Evolutionary conservation across 495 filamentous ascomycete genomes (phyloP).

Genomic region (Saxophila tyrrhenica): DNA sequence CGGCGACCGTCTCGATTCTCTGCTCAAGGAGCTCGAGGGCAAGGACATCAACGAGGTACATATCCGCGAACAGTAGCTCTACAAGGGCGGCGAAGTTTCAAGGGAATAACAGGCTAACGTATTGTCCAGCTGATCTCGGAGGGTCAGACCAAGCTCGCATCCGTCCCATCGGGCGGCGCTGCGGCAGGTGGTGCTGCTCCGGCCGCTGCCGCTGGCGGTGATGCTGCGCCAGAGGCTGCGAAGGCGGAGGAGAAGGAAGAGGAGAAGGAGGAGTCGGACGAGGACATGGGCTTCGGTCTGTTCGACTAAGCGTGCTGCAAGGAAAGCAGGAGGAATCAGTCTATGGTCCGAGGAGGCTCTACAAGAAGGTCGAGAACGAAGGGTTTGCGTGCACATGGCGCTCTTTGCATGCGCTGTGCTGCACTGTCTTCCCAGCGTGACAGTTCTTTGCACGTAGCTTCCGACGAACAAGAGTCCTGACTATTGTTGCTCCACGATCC

Average conservation of each 20-base stretch:
- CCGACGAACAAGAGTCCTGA: too few species aligned
- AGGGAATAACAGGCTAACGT: constrained; percentile 1
- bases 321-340: background rate
- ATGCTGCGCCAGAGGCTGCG: constrained; percentile 57
- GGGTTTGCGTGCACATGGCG: too few species aligned
- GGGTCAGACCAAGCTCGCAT: constrained; percentile 88
- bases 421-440: too few species aligned
- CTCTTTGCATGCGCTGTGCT: too few species aligned
- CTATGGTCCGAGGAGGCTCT: too few species aligned
- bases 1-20: constrained; percentile 66
- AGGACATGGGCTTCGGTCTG: constrained; percentile 99
- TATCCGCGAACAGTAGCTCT: background rate
- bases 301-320: constrained; percentile 40
- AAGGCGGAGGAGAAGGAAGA: constrained; percentile 62
- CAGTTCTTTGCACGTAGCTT: too few species aligned
- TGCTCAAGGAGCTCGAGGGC: constrained; percentile 87
- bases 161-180: constrained; percentile 78
- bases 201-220: constrained; percentile 56
- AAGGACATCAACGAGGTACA: constrained; percentile 94
- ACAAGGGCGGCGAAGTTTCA: background rate
- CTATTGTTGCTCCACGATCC: too few species aligned
- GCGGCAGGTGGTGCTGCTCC: constrained; percentile 54
- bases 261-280: constrained; percentile 87
- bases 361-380: too few species aligned
- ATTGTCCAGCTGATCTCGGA: constrained; percentile 69